phyloP scores from a whole-genome alignment of 148 eudicot genomes.

The Rhododendron ferrugineum region DNA sequence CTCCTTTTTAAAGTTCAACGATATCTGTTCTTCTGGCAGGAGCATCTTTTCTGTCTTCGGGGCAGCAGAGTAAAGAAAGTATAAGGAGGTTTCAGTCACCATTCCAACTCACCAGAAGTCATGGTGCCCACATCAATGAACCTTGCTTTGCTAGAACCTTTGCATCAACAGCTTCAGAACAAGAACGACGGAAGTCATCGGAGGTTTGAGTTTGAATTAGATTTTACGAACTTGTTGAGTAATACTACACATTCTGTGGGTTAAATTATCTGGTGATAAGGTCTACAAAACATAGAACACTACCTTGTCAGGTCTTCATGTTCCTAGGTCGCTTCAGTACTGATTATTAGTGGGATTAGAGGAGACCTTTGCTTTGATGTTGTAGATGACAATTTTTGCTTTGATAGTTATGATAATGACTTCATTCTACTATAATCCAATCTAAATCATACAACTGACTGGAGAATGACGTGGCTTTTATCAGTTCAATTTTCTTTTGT shows the following conservation, averaged over 20 bases:
- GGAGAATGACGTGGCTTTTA: neutral
- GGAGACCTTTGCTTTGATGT: neutral
- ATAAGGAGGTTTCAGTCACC: slow-evolving; percentile 11
- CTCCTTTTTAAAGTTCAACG: neutral
- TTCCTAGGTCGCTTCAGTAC: neutral
- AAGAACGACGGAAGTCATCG: slow-evolving; percentile 15
- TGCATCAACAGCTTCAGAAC: slow-evolving; percentile 28
- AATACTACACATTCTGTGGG: neutral
- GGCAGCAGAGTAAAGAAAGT: slow-evolving; percentile 11
- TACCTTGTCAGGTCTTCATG: neutral
- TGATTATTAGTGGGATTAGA: neutral
- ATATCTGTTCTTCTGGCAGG: slow-evolving; percentile 16
- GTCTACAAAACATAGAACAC: neutral
- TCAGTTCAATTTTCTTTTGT: neutral
- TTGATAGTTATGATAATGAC: neutral
- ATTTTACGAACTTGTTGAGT: neutral
- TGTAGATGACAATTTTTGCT: neutral
- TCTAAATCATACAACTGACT: neutral
- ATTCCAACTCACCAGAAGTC: slow-evolving; percentile 14
- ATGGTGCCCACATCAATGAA: neutral
- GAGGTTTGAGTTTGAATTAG: slow-evolving; percentile 15
- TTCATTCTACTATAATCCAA: neutral
- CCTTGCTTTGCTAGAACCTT: slow-evolving; percentile 24
- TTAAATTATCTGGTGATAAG: neutral
- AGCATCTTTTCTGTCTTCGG: slow-evolving; percentile 3